Base-by-base conservation (phyloP, 345 rosid species). In the Brassica nigra region DNA sequence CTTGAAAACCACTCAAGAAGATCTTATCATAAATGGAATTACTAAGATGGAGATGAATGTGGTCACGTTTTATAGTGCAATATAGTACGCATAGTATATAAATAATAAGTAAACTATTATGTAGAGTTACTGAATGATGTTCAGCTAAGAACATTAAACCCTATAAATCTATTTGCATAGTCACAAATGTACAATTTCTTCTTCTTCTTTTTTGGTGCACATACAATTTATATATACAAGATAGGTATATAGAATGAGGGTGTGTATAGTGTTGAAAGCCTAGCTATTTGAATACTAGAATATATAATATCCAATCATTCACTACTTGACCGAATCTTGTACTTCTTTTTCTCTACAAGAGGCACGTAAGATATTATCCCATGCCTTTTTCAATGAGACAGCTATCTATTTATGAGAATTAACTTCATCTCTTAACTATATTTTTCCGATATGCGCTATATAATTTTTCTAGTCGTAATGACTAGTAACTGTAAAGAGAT, bases 101-200 rank as follows among this genome's bases (percentile, higher is more conserved):
- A 57, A 67, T 58, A 29, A 52, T 15, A 52, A 42, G 5, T 39
- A 52, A 76, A 47, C 10, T 47, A 63, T 61, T 30, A 28, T 62
- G 49, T 47, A 77, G 30, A 23, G 64, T 33, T 70, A 77, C 20
- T 77, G 70, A 75, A 70, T 70, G 55, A 52, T 77, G 55, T 64
- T 70, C 36, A 77, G 55, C 63, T 62, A 62, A n/a, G 30, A 16
- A n/a, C 66, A 62, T 23, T 39, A 1, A 77, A 3, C 42, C 70
- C 80, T 62, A 62, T 55, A 70, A 70, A 69, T 70, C 70, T 77
- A 70, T 70, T 34, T 70, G 70, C 70, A 77, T 77, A 70, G 76
- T 77, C 16, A 70, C 64, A 70, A 70, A 62, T 33, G 80, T 49
- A 34, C 76, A 16, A 42, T 59, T 16, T 20, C 33, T 37, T 28